Evolutionary conservation across 345 rosid species (phyloP), one percentile per base, ranked within the genome.

Genomic region (Murraya koenigii): DNA sequence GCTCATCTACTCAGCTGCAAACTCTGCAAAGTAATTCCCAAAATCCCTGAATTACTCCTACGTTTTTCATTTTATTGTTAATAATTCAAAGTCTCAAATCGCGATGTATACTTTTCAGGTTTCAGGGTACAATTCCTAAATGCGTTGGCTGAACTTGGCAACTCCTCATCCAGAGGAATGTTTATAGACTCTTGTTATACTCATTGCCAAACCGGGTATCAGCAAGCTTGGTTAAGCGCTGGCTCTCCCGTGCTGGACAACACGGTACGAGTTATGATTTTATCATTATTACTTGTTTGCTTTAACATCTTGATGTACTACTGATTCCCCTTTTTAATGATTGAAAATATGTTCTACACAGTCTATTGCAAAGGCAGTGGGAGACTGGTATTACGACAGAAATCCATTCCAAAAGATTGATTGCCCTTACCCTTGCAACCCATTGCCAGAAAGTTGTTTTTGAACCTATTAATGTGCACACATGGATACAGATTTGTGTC

Each of bases 391-490:
- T 82, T 92, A 89, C n/a, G 97, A 86, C 72, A 81, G 95, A 62
- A 87, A 3, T 38, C 79, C 82, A 20, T 90, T 89, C 86, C 92
- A 85, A 66, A 89, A 85, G 90, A 44, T 41, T 41, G 99, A 95
- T 84, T 95, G 98, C 72, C 88, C 98, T 56, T 95, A 92, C 79
- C 99, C 99, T 58, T 95, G 98, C 93, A 92, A 95, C 81, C 97
- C 97, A 94, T 74, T 95, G 99, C 85, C 93, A 75, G 79, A 89
- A 82, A 80, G 74, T 81, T 33, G 85, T 80, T 72, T 84, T 84
- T 61, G 82, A 79, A 75, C 72, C 85, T 41, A 11, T 41, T 22
- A 78, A 77, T 35, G 79, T 78, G 35, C 71, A 66, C 65, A 86
- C 84, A 66, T 81, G 82, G 38, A 74, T 85, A 73, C 88, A 87